Evolutionary conservation across 2,329 filamentous ascomycete species (phyloP).

Genomic region (Colletotrichum destructivum): DNA sequence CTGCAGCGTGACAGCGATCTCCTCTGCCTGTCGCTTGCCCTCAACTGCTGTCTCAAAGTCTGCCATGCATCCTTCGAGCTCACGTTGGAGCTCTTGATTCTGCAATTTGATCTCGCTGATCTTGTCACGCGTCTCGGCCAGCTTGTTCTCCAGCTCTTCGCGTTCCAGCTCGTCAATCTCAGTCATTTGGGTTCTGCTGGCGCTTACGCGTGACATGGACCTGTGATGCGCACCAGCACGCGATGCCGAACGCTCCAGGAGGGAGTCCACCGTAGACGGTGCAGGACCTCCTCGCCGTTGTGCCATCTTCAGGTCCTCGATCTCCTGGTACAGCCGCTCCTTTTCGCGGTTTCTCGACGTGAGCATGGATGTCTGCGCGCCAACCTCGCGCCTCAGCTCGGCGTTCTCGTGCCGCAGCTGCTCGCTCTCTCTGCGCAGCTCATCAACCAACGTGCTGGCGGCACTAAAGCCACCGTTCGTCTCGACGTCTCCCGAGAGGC

Average conservation of each 20-base stretch:
- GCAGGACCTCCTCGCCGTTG: slow-evolving; percentile 79
- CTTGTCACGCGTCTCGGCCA: slow-evolving; percentile 87
- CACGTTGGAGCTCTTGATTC: slow-evolving; percentile 89
- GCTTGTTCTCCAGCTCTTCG: slow-evolving; percentile 87
- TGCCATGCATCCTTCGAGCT: slow-evolving; percentile 83
- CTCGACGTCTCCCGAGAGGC: slow-evolving; percentile 65
- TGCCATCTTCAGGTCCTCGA: slow-evolving; percentile 94
- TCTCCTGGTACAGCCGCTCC: slow-evolving; percentile 94
- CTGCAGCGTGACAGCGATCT: slow-evolving; percentile 75
- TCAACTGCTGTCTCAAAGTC: slow-evolving; percentile 84
- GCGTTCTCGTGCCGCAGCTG: slow-evolving; percentile 93
- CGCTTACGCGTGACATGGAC: slow-evolving; percentile 82
- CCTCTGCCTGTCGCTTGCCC: slow-evolving; percentile 73
- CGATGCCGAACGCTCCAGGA: slow-evolving; percentile 94
- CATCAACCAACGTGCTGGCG: slow-evolving; percentile 81
- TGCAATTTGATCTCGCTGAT: slow-evolving; percentile 89
- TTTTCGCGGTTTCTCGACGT: slow-evolving; percentile 96
- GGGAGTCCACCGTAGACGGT: slow-evolving; percentile 84
- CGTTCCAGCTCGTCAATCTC: slow-evolving; percentile 80
- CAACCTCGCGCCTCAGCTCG: slow-evolving; percentile 90
- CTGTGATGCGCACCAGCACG: slow-evolving; percentile 79
- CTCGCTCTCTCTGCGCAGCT: slow-evolving; percentile 77
- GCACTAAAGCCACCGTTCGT: slow-evolving; percentile 69
- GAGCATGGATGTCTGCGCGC: slow-evolving; percentile 97
- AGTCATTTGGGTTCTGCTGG: slow-evolving; percentile 73